A percentile compares a stretch with the other conserved stretches of the same genome.
phyloP scores from a whole-genome alignment of 306 rosid species.

The Spatholobus suberectus region DNA sequence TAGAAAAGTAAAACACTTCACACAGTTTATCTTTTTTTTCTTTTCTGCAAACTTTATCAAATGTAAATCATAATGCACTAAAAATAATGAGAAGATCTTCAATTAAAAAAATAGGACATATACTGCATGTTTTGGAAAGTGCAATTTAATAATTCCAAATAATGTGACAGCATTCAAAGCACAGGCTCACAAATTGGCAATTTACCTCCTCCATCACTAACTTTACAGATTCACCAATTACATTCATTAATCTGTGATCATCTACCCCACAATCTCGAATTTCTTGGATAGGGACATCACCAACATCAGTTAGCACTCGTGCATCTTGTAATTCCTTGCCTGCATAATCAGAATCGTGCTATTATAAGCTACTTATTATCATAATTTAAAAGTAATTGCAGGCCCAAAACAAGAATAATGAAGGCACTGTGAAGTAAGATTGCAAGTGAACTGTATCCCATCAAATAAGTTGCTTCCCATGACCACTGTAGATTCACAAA shows the following conservation, averaged over 20 bases:
- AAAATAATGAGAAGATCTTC: background rate
- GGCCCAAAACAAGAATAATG: no score
- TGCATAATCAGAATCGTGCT: constrained; percentile 39
- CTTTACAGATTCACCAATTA: constrained; percentile 90
- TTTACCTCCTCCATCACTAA: constrained; percentile 93
- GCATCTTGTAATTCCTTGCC: constrained; percentile 86
- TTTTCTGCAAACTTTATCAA: background rate
- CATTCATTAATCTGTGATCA: constrained; percentile 90
- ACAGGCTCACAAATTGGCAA: constrained; percentile 21
- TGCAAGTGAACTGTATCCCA: constrained; percentile 21
- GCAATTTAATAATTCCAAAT: background rate
- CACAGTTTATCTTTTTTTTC: background rate
- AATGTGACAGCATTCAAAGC: background rate
- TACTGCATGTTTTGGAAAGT: background rate
- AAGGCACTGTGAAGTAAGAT: background rate
- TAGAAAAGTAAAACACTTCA: background rate
- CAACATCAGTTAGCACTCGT: constrained; percentile 90
- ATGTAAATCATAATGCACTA: background rate
- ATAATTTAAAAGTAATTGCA: background rate
- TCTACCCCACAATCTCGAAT: constrained; percentile 58
- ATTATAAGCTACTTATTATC: constrained; percentile 29
- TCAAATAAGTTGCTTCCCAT: background rate
- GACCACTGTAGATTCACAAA: background rate
- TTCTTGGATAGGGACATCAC: constrained; percentile 97
- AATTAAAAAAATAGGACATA: background rate